Percentiles rank a stretch among this genome's conserved stretches.
These are phyloP conservation scores for Vanrija humicola DNA, from an alignment of 1,284 basidiomycete genomes.

Conservation along the genomic window DNA sequence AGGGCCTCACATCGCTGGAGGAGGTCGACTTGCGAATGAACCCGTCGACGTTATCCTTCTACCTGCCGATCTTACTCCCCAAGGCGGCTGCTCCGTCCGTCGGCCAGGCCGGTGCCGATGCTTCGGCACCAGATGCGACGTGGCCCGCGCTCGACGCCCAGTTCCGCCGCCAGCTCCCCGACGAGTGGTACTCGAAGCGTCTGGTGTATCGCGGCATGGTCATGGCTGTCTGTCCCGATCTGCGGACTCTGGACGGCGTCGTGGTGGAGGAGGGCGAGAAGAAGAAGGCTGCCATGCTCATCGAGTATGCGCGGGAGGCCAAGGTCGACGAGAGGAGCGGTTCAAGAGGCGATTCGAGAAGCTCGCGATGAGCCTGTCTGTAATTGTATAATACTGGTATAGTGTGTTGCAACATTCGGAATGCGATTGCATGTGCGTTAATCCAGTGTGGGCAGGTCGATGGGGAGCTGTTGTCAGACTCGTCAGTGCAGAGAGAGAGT, in stretches of 20 bases:
- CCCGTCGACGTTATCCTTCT: conserved; percentile 89
- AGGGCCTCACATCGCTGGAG: conserved; percentile 70
- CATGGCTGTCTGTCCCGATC: conserved; percentile 64
- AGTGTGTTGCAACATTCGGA: not conserved
- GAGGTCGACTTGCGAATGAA: conserved; percentile 92
- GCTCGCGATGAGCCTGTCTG: not conserved
- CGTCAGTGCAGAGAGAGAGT: too few species aligned
- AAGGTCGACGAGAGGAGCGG: too few species aligned
- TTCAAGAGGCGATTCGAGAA: not conserved
- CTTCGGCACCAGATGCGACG: not conserved
- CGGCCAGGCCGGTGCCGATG: not conserved
- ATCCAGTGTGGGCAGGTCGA: too few species aligned
- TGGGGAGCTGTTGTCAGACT: too few species aligned
- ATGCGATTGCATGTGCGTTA: too few species aligned
- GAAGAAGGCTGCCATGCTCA: conserved; percentile 67
- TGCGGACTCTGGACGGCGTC: conserved; percentile 77
- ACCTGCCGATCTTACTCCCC: conserved; percentile 71
- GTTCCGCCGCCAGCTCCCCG: conserved; percentile 82
- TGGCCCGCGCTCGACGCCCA: conserved; percentile 71
- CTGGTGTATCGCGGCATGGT: conserved; percentile 81
- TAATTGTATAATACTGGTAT: not conserved
- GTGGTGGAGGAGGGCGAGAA: conserved; percentile 72
- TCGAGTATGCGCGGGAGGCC: conserved; percentile 42
- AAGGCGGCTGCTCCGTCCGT: conserved; percentile 1
- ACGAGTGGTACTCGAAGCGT: conserved; percentile 76